Evolutionary conservation across 169 alveolate genomes (phyloP), one percentile per base, ranked within the genome.

Genomic region (Miamiensis avidus): DNA sequence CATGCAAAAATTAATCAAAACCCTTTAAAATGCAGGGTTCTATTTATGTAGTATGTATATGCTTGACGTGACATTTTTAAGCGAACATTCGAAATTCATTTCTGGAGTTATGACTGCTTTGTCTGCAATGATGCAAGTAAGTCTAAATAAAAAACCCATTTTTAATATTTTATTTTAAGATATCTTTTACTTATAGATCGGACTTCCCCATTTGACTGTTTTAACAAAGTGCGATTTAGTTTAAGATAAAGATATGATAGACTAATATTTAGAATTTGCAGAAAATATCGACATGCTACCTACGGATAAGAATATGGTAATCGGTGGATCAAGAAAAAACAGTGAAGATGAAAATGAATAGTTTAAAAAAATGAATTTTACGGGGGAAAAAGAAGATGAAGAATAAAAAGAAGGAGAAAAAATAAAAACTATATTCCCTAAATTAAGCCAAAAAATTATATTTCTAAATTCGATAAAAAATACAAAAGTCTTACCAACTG

Each of bases 141-240:
- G 20, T 20, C 20, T 49, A 49, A 49, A 49, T 20, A 11, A 11
- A 49, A 49, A 49, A n/a, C n/a, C n/a, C n/a, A n/a, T n/a, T n/a
- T n/a, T n/a, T n/a, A n/a, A n/a, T n/a, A n/a, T n/a, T n/a, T n/a
- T n/a, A n/a, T n/a, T n/a, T n/a, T n/a, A n/a, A n/a, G n/a, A n/a
- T n/a, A n/a, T n/a, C n/a, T n/a, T 49, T 49, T 49, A 11, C 20
- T 11, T 11, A 49, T 11, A 49, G 69, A 11, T 49, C 4, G 20
- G 69, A 11, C 20, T 49, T 11, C 69, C 69, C 69, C 69, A 49
- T 49, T 49, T 49, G 20, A 49, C 84, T n/a, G 84, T 99, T 31
- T 92, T 99, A 81, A 97, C 99, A 34, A 99, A 99, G 94, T 98
- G 99, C 83, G 99, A 99, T 88, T 87, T 96, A 84, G 94, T 97